phyloP scores from a whole-genome alignment of 768 basidiomycete genomes.

The Cubamyces lactineus region DNA sequence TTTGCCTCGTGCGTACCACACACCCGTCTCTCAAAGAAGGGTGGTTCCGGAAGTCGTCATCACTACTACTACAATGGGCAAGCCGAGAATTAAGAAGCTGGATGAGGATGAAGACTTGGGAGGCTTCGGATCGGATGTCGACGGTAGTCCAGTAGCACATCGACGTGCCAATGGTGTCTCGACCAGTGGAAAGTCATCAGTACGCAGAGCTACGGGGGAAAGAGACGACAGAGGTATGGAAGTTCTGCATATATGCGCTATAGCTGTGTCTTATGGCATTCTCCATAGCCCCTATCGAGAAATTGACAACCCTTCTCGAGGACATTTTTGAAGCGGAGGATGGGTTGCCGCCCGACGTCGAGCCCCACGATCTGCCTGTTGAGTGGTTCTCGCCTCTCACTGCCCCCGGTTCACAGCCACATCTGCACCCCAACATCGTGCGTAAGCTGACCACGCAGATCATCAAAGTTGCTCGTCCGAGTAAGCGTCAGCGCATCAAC shows the following conservation, averaged over 20 bases:
- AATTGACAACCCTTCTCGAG: constrained; percentile 73
- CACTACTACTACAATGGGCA: constrained; percentile 22
- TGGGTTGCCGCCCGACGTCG: constrained; percentile 58
- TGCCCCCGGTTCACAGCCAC: constrained; percentile 58
- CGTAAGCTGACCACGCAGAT: constrained; percentile 74
- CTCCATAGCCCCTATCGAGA: constrained; percentile 66
- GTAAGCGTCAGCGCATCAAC: constrained; percentile 64
- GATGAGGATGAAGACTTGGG: constrained; percentile 50
- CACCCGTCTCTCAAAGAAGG: constrained; percentile 25
- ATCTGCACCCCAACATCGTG: constrained; percentile 59
- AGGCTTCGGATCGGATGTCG: constrained; percentile 60
- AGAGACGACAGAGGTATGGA: constrained; percentile 72
- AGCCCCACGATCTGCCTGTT: constrained; percentile 52
- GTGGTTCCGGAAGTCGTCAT: constrained; percentile 25
- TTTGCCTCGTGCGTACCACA: constrained; percentile 28
- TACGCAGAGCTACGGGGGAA: constrained; percentile 63
- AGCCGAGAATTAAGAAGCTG: constrained; percentile 37
- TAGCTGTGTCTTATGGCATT: background rate
- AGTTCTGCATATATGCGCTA: constrained; percentile 12
- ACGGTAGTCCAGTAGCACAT: constrained; percentile 28
- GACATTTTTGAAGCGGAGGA: constrained; percentile 89
- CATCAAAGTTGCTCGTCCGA: constrained; percentile 65
- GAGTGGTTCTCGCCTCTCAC: constrained; percentile 70
- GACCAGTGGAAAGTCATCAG: constrained; percentile 51
- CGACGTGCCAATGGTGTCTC: constrained; percentile 18